Percentiles rank a stretch among this genome's conserved stretches.
Conservation (phyloP, 2,329 filamentous ascomycete species). For the Calonectria ilicicola region DNA sequence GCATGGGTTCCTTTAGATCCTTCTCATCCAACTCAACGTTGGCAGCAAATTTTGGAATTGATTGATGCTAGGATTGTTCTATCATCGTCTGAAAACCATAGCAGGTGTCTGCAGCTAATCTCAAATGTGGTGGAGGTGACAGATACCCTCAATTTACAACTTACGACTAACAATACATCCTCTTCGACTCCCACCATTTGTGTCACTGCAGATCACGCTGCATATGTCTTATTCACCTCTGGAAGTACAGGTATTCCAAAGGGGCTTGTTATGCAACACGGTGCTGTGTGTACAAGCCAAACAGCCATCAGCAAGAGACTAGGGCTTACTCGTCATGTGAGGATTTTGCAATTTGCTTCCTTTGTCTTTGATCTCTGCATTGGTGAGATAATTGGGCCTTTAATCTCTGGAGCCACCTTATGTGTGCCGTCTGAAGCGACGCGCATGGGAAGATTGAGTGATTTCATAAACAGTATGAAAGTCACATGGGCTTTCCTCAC, state of each 20-base stretch:
- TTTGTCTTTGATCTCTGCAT: constrained; percentile 21
- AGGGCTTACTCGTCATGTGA: constrained; percentile 2
- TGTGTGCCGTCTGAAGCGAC: constrained; percentile 17
- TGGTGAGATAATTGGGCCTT: constrained; percentile 10
- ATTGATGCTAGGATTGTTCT: background rate
- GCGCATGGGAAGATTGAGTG: background rate
- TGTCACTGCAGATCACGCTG: background rate
- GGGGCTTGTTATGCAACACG: constrained; percentile 36
- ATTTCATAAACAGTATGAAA: background rate
- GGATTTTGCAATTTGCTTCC: constrained; percentile 22
- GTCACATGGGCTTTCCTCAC: constrained; percentile 2
- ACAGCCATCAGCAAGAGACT: constrained; percentile 7
- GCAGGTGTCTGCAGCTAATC: background rate
- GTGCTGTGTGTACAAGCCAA: constrained; percentile 23
- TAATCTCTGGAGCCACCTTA: constrained; percentile 20
- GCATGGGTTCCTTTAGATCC: constrained; percentile 6
- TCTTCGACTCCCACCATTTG: background rate
- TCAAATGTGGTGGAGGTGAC: background rate
- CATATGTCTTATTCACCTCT: constrained; percentile 38
- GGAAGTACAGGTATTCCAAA: constrained; percentile 42
- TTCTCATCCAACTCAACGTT: background rate
- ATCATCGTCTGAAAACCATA: background rate
- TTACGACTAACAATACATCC: background rate
- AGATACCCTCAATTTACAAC: background rate
- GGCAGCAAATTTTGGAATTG: background rate